Evolutionary conservation across 371 early-diverging fungal genomes (phyloP).

Genomic region (Rhizopus delemar): DNA sequence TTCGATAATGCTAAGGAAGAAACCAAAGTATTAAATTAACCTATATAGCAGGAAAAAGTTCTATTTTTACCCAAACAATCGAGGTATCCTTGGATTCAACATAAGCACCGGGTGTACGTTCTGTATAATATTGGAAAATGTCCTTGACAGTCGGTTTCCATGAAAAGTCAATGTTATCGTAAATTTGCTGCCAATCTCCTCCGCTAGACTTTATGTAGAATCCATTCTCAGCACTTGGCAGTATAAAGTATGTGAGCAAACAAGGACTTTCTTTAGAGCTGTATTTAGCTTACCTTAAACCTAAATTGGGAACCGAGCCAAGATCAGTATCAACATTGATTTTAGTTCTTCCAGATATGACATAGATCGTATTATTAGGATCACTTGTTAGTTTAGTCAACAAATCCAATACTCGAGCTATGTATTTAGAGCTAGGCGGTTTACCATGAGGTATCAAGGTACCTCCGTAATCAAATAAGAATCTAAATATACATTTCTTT

Average conservation of each 20-base stretch:
- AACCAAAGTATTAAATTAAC: too few species aligned
- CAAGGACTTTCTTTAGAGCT: not conserved
- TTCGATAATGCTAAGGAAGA: slow-evolving; percentile 65
- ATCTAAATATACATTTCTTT: slow-evolving; percentile 19
- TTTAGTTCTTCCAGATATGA: slow-evolving; percentile 84
- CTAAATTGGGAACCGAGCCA: slow-evolving; percentile 70
- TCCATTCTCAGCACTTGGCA: slow-evolving; percentile 81
- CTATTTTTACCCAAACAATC: slow-evolving; percentile 66
- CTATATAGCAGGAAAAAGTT: not conserved
- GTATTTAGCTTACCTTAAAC: slow-evolving; percentile 58
- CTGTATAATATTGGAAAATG: slow-evolving; percentile 88
- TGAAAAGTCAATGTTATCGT: slow-evolving; percentile 74
- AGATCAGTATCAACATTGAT: slow-evolving; percentile 72
- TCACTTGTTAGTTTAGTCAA: slow-evolving; percentile 65
- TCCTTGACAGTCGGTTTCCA: slow-evolving; percentile 83
- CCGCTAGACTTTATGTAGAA: slow-evolving; percentile 75
- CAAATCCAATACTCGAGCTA: slow-evolving; percentile 42
- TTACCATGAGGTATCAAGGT: slow-evolving; percentile 75
- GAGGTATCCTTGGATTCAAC: slow-evolving; percentile 78
- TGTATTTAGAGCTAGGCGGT: slow-evolving; percentile 37
- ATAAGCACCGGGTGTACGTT: slow-evolving; percentile 84
- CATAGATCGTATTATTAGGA: slow-evolving; percentile 74
- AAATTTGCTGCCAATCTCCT: slow-evolving; percentile 77
- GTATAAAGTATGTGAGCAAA: not conserved
- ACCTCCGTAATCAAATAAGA: slow-evolving; percentile 88